Base-by-base conservation (phyloP, 768 basidiomycete genomes). In the Phylloporus scabripes region DNA sequence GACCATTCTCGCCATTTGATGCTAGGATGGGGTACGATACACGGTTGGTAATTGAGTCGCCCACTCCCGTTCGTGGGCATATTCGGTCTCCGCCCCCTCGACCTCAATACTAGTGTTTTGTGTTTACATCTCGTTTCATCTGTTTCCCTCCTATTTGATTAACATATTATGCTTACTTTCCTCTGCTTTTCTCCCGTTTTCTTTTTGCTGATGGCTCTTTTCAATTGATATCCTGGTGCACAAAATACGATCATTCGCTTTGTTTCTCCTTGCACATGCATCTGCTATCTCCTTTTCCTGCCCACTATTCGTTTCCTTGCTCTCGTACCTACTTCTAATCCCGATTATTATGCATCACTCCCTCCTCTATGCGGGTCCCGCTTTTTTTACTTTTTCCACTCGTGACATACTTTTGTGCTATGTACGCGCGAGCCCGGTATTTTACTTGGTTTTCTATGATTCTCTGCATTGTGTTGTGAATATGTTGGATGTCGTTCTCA, bases 1-100 rank as follows among this genome's bases (percentile, higher is more conserved):
- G 70, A 36, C 74, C 78, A 6, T 78, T 79, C 57, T 74, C 75
- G 2, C 77, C 78, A 1, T 78, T 80, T 57, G 61, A 64, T 15
- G 53, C 68, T 7, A 70, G 65, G n/a, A 17, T 59, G 10, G 54
- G 54, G 31, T 54, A 60, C 17, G 58, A 62, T 8, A 8, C 41
- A 7, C 40, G 53, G 7, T 11, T 26, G 7, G 40, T 24, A 2
- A 10, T 62, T 11, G 46, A 6, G 24, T 44, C 52, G 4, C 53
- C 59, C 6, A 8, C 15, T 1, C 47, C 59, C 38, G 10, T 38
- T 4, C 47, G 37, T n/a, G 53, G 43, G 0, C 51, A 51, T 21
- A 9, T 12, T 15, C 46, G 45, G 12, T 45, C 43, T 2, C 49
- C 50, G 0, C 57, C 54, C 0, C 65, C 54, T 1, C 60, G 44